Percentiles rank a stretch among this genome's conserved stretches.
Evolutionary conservation across 2,329 filamentous ascomycete species (phyloP).

Genomic region (Xylariales sp.): DNA sequence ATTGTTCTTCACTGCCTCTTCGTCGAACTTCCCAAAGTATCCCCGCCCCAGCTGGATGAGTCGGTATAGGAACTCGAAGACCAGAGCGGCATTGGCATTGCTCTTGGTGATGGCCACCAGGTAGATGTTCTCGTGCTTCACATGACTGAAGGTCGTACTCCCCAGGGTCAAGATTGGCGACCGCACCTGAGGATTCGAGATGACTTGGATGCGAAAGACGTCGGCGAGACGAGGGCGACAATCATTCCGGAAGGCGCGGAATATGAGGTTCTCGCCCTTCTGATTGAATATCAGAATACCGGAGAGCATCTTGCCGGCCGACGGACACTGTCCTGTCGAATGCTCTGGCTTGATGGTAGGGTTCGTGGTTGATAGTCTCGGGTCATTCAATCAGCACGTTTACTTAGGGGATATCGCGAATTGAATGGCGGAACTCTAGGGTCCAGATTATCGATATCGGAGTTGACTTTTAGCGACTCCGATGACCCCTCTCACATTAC

Average conservation of each 20-base stretch:
- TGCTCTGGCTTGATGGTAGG: constrained; percentile 8
- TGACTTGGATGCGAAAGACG: constrained; percentile 99
- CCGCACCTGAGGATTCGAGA: constrained; percentile 94
- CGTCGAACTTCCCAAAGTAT: constrained; percentile 98
- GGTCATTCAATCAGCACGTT: no score
- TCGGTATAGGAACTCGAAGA: constrained; percentile 96
- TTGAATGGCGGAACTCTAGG: no score
- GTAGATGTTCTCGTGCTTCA: constrained; percentile 99
- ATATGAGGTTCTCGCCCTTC: constrained; percentile 99
- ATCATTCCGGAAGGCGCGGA: constrained; percentile 97
- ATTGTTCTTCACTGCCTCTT: constrained; percentile 99
- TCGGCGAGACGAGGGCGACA: constrained; percentile 96
- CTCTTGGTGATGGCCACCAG: constrained; percentile 96
- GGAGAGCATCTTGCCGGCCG: constrained; percentile 71
- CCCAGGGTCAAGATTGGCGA: constrained; percentile 96
- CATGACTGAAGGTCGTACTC: constrained; percentile 98
- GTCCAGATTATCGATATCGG: neutral
- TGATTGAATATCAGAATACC: constrained; percentile 98
- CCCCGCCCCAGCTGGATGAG: constrained; percentile 85
- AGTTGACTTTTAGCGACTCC: constrained; percentile 8
- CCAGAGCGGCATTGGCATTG: constrained; percentile 95
- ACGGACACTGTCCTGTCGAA: constrained; percentile 4
- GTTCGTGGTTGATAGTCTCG: neutral
- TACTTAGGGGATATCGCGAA: no score
- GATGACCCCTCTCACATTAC: no score